Evolutionary conservation across 352 stramenopile genomes (phyloP).

Genomic region (Phytophthora capsici): DNA sequence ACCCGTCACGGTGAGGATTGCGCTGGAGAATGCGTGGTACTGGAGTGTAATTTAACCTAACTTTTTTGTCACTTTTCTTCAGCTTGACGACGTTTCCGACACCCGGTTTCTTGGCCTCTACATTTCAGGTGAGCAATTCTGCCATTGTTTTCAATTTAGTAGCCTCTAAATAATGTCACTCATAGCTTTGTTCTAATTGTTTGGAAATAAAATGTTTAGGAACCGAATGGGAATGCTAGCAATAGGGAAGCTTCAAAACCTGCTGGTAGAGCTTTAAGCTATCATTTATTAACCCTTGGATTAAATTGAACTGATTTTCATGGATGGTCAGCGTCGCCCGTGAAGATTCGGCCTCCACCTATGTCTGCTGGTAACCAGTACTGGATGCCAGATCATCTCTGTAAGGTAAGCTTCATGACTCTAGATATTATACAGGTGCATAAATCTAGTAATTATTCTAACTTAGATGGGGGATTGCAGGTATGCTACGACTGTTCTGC

Average conservation of each 20-base stretch:
- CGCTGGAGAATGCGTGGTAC: not conserved
- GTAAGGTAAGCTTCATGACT: conserved; percentile 56
- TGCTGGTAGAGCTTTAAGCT: conserved; percentile 13
- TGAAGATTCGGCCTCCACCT: conserved; percentile 40
- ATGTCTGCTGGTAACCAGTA: conserved; percentile 65
- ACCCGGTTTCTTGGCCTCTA: conserved; percentile 59
- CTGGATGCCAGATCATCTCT: conserved; percentile 89
- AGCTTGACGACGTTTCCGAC: conserved; percentile 78
- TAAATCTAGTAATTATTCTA: not conserved
- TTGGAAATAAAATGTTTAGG: conserved; percentile 11
- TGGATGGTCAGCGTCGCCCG: conserved; percentile 26
- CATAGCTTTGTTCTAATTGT: not conserved
- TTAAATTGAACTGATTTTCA: conserved; percentile 1
- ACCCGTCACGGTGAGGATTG: conserved; percentile 52
- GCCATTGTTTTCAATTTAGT: not conserved
- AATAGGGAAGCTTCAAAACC: conserved; percentile 1
- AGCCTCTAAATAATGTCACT: not conserved
- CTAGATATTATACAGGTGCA: no score
- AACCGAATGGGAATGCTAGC: conserved; percentile 12
- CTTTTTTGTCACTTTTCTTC: not conserved
- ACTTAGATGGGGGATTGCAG: conserved; percentile 27
- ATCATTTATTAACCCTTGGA: not conserved
- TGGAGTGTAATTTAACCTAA: not conserved
- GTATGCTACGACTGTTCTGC: conserved; percentile 85
- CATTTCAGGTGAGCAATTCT: conserved; percentile 43